Conservation (phyloP, 805 yeast species). For the Saturnispora hagleri region DNA sequence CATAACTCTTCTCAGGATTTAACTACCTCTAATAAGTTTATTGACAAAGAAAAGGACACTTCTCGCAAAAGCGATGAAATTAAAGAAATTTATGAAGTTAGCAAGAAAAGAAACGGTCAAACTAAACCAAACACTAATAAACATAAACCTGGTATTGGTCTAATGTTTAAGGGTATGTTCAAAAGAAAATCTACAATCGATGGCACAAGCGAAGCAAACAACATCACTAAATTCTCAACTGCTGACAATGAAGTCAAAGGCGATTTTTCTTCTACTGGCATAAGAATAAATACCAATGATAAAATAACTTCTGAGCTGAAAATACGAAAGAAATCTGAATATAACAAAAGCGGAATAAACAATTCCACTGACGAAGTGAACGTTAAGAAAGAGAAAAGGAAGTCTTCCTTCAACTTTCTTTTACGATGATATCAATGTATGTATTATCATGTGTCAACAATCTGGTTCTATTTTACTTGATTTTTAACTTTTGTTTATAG, state of each 20-base stretch:
- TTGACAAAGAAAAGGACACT: not conserved
- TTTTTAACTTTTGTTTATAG: not conserved
- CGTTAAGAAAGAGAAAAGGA: constrained; percentile 3
- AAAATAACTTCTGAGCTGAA: not conserved
- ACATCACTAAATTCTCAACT: not conserved
- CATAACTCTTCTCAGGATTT: not conserved
- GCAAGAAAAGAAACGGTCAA: not conserved
- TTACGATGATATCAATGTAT: not conserved
- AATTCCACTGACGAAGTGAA: not conserved
- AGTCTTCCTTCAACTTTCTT: constrained; percentile 4
- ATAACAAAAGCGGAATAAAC: not conserved
- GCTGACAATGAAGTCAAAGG: not conserved
- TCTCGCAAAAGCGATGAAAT: not conserved
- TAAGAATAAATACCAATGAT: not conserved
- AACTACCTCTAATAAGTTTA: not conserved
- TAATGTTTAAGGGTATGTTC: constrained; percentile 6
- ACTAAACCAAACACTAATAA: not conserved
- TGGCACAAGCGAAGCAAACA: not conserved
- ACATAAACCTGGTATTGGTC: constrained; percentile 3
- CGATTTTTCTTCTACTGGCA: not conserved
- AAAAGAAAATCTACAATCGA: not conserved
- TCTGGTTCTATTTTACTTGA: too few relatives aligned
- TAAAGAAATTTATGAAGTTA: not conserved
- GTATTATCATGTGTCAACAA: not conserved
- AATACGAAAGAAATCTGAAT: not conserved